phyloP scores from a whole-genome alignment of 352 stramenopile genomes.

The Pythium phragmitis region DNA sequence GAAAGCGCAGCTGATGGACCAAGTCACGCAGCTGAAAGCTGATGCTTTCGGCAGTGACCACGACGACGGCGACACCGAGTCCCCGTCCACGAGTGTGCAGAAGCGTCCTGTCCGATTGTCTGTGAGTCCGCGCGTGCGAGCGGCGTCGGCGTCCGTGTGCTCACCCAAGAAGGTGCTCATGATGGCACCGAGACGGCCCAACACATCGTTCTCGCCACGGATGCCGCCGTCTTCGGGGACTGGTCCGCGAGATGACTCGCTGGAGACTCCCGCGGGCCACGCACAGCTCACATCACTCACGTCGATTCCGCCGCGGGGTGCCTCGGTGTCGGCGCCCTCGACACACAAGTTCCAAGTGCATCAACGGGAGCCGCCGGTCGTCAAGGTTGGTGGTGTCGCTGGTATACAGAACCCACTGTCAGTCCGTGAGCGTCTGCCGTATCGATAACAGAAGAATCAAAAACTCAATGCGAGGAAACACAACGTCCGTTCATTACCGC shows the following conservation, averaged over 20 bases:
- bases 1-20: conserved; percentile 46
- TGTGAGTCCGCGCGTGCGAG: conserved; percentile 30
- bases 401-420: conserved; percentile 45
- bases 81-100: not conserved
- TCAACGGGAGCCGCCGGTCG: conserved; percentile 32
- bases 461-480: conserved; percentile 3
- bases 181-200: conserved; percentile 30
- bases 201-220: conserved; percentile 45
- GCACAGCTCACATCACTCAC: not conserved
- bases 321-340: conserved; percentile 9
- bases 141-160: conserved; percentile 36
- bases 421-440: conserved; percentile 47
- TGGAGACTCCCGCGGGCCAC: not conserved
- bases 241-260: not conserved
- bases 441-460: conserved; percentile 35
- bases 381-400: conserved; percentile 32
- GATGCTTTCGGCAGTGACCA: not conserved
- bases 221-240: not conserved
- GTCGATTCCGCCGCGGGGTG: not conserved
- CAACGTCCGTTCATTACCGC: conserved; percentile 27
- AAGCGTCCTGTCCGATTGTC: not conserved
- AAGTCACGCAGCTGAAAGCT: conserved; percentile 39
- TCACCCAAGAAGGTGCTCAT: conserved; percentile 19
- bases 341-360: conserved; percentile 52
- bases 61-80: not conserved